These are phyloP conservation scores for Lizonia empirigonia DNA, from an alignment of 2,329 filamentous ascomycete species.

Conservation along the genomic window DNA sequence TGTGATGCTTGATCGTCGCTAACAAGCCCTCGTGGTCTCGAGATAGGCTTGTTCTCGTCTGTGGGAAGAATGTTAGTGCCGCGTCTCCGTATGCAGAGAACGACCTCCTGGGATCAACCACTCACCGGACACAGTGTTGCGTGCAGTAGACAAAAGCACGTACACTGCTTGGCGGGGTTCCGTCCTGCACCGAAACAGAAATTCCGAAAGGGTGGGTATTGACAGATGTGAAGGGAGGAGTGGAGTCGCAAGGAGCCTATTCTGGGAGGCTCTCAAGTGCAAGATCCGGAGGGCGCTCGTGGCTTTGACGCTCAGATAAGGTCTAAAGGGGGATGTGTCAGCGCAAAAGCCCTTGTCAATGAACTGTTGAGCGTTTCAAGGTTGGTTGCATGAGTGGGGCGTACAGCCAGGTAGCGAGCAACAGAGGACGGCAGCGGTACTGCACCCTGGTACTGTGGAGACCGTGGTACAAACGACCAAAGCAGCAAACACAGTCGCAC, in stretches of 20 bases:
- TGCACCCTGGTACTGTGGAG: constrained; percentile 38
- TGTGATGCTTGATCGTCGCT: constrained; percentile 35
- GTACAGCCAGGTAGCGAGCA: constrained; percentile 42
- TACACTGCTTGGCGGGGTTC: constrained; percentile 20
- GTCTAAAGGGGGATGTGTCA: constrained; percentile 36
- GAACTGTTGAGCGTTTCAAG: constrained; percentile 35
- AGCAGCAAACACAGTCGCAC: constrained; percentile 43
- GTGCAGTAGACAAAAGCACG: constrained; percentile 25
- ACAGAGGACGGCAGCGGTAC: constrained; percentile 43
- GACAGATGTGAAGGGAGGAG: constrained; percentile 28
- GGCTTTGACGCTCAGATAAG: constrained; percentile 30
- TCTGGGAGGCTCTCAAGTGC: constrained; percentile 25
- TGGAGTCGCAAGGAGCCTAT: constrained; percentile 26
- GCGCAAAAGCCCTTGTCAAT: constrained; percentile 30
- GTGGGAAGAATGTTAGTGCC: constrained; percentile 37
- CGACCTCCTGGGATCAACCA: constrained; percentile 19
- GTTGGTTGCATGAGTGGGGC: constrained; percentile 46
- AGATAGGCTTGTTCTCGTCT: constrained; percentile 40
- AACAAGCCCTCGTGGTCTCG: constrained; percentile 38
- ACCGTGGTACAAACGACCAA: constrained; percentile 39
- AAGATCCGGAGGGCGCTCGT: constrained; percentile 31
- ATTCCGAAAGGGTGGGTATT: constrained; percentile 27
- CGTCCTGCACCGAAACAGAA: constrained; percentile 25
- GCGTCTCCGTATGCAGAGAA: constrained; percentile 26
- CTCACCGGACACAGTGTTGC: constrained; percentile 34